Evolutionary conservation across 2,329 filamentous ascomycete species (phyloP).

Genomic region (Hymenoscyphus linearis): DNA sequence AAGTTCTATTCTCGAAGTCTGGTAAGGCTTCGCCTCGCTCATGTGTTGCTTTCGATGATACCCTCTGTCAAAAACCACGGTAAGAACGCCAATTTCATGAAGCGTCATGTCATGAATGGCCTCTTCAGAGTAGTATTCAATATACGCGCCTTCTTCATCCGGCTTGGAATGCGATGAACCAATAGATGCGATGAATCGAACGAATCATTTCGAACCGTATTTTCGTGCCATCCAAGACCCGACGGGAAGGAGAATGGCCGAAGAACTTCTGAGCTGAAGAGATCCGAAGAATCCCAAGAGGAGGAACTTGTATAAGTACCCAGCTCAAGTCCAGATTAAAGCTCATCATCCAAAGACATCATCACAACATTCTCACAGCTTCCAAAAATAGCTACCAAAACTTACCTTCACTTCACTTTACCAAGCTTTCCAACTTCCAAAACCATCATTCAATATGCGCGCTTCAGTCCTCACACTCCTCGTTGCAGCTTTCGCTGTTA

Average conservation of each 20-base stretch:
- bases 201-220: background rate
- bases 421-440: background rate
- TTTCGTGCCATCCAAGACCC: background rate
- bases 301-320: conserved; percentile 4
- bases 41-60: background rate
- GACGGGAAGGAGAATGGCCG: background rate
- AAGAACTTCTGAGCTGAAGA: background rate
- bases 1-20: background rate
- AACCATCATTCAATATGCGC: conserved; percentile 3
- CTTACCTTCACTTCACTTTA: background rate
- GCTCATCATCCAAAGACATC: background rate
- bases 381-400: background rate
- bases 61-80: background rate
- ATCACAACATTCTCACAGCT: conserved; percentile 1
- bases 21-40: background rate
- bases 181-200: background rate
- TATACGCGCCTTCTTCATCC: background rate
- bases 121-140: background rate
- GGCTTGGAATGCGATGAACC: background rate
- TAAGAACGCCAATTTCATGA: background rate
- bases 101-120: background rate
- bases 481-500: conserved; percentile 1
- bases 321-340: background rate
- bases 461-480: conserved; percentile 1
- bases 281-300: background rate